These are phyloP conservation scores for Moniliophthora roreri DNA, from an alignment of 1,284 basidiomycete genomes.

Conservation along the genomic window DNA sequence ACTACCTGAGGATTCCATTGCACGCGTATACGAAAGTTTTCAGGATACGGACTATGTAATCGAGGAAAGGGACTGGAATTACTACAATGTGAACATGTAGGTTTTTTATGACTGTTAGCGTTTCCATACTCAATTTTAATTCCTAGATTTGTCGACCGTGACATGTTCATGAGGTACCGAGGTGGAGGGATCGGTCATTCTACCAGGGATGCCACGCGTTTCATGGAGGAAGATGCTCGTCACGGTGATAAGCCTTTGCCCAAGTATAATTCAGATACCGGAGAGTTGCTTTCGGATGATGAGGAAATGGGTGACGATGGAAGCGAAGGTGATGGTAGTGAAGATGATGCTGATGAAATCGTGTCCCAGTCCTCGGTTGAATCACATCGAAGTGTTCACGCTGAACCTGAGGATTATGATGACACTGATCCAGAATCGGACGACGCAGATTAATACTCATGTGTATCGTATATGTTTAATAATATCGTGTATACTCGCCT, in stretches of 20 bases:
- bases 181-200: constrained; percentile 12
- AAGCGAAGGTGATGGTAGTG: too few relatives aligned
- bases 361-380: too few relatives aligned
- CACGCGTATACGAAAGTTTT: constrained; percentile 10
- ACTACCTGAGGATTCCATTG: constrained; percentile 2
- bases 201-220: neutral
- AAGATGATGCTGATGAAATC: too few relatives aligned
- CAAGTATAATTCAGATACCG: neutral
- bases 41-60: neutral
- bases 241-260: neutral
- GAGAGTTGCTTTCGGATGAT: too few relatives aligned
- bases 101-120: constrained; percentile 8
- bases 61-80: constrained; percentile 21
- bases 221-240: neutral
- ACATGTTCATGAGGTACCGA: constrained; percentile 13
- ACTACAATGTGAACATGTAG: constrained; percentile 25
- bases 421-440: too few relatives aligned
- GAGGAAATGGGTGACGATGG: too few relatives aligned
- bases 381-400: too few relatives aligned
- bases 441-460: too few relatives aligned
- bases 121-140: neutral
- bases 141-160: constrained; percentile 11
- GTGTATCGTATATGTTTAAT: too few relatives aligned
- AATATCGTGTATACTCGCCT: too few relatives aligned
- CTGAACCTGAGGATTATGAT: too few relatives aligned